Percentiles rank a stretch among this genome's conserved stretches.
Evolutionary conservation across 495 filamentous ascomycete species (phyloP).

Genomic region (Staphylotrichum tortipilum): DNA sequence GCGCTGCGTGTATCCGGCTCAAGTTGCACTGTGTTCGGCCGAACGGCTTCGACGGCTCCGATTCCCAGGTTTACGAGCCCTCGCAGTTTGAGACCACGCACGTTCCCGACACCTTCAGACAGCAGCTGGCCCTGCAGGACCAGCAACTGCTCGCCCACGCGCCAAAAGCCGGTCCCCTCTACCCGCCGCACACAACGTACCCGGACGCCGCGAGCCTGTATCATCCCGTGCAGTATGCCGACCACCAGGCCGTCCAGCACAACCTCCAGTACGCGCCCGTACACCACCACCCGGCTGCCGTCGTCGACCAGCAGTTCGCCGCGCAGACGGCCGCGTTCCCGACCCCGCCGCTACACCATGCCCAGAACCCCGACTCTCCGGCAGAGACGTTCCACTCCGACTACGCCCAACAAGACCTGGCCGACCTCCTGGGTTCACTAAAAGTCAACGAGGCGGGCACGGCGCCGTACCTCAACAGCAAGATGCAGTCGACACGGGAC

Average conservation of each 20-base stretch:
- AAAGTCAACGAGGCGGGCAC: constrained; percentile 83
- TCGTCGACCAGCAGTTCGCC: constrained; percentile 44
- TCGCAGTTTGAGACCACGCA: constrained; percentile 35
- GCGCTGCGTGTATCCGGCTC: constrained; percentile 83
- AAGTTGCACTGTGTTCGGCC: constrained; percentile 92
- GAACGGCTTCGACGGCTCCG: constrained; percentile 71
- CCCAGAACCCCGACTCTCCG: constrained; percentile 36
- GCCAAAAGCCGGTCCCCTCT: constrained; percentile 30
- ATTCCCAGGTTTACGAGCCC: constrained; percentile 40
- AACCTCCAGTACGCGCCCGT: constrained; percentile 43
- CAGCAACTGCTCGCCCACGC: constrained; percentile 30
- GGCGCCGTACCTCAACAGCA: constrained; percentile 83
- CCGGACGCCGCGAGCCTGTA: constrained; percentile 36
- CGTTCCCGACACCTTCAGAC: constrained; percentile 50
- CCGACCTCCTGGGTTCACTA: constrained; percentile 73
- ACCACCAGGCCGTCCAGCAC: constrained; percentile 34
- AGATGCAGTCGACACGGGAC: constrained; percentile 46
- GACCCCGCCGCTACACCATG: constrained; percentile 44
- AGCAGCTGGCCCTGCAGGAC: constrained; percentile 39
- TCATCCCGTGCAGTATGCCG: constrained; percentile 36
- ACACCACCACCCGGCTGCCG: constrained; percentile 35
- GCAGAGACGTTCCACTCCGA: constrained; percentile 51
- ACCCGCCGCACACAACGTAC: constrained; percentile 32
- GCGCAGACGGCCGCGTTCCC: constrained; percentile 41
- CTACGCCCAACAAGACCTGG: constrained; percentile 62